Conservation (phyloP, 2,329 filamentous ascomycete genomes). For the Dactylellina haptotyla region DNA sequence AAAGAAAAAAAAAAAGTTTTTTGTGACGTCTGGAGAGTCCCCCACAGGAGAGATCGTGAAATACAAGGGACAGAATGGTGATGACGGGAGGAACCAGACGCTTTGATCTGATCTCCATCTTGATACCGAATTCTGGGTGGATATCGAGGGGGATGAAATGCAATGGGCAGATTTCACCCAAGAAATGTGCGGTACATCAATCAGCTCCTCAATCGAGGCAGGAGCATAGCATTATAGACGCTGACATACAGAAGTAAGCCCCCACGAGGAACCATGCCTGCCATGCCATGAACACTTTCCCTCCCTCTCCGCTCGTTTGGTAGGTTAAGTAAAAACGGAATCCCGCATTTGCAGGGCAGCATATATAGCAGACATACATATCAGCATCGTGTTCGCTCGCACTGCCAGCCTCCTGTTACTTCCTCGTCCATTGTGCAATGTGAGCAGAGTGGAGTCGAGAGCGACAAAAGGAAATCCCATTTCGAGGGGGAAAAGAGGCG, state of each 20-base stretch:
- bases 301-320: not conserved
- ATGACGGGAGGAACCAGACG: constrained; percentile 21
- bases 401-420: constrained; percentile 21
- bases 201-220: constrained; percentile 11
- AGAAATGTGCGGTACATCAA: constrained; percentile 12
- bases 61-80: constrained; percentile 1
- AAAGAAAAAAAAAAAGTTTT: too few species aligned
- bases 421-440: too few species aligned
- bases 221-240: constrained; percentile 14
- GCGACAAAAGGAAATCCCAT: constrained; percentile 15
- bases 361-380: constrained; percentile 15
- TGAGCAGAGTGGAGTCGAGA: constrained; percentile 2
- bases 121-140: constrained; percentile 33
- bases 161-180: constrained; percentile 33
- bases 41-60: constrained; percentile 7
- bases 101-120: constrained; percentile 42
- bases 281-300: constrained; percentile 2
- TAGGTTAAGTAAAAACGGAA: constrained; percentile 24
- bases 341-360: constrained; percentile 39
- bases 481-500: constrained; percentile 1
- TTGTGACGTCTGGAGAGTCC: too few species aligned
- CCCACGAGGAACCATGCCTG: too few species aligned
- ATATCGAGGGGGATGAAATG: constrained; percentile 20
- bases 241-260: constrained; percentile 29
- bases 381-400: constrained; percentile 25